A percentile compares a stretch with the other conserved stretches of the same genome.
Conservation (phyloP, 2,329 filamentous ascomycete species). For the Cladosporium sp. region DNA sequence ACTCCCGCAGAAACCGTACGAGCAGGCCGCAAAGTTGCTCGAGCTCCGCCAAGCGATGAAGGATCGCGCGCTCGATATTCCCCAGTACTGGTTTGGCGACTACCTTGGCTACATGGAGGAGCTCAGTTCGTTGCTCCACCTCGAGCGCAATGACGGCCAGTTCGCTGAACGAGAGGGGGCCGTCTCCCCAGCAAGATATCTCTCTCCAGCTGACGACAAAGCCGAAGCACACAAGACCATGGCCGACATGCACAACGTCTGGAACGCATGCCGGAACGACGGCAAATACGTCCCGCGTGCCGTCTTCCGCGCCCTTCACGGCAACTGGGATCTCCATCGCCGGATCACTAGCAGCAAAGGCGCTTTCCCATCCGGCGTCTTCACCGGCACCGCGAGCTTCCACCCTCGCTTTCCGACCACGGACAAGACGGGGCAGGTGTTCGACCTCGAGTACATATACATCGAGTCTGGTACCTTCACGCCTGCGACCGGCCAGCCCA, state of each 20-base stretch:
- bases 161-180: slow-evolving; percentile 45
- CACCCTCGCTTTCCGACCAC: slow-evolving; percentile 23
- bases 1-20: slow-evolving; percentile 14
- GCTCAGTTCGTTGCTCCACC: slow-evolving; percentile 53
- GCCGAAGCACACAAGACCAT: slow-evolving; percentile 41
- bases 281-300: slow-evolving; percentile 26
- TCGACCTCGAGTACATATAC: slow-evolving; percentile 30
- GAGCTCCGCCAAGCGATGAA: slow-evolving; percentile 42
- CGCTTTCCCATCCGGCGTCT: slow-evolving; percentile 22
- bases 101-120: slow-evolving; percentile 71
- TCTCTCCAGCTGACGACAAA: slow-evolving; percentile 25
- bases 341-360: slow-evolving; percentile 22
- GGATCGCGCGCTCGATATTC: slow-evolving; percentile 42
- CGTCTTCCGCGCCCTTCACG: slow-evolving; percentile 28
- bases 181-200: slow-evolving; percentile 32
- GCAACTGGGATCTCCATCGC: slow-evolving; percentile 25
- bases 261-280: slow-evolving; percentile 18
- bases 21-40: slow-evolving; percentile 43
- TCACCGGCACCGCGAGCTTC: slow-evolving; percentile 26
- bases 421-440: slow-evolving; percentile 16
- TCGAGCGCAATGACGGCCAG: slow-evolving; percentile 39
- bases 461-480: slow-evolving; percentile 24
- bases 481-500: slow-evolving; percentile 29
- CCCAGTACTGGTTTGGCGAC: slow-evolving; percentile 79
- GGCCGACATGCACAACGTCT: slow-evolving; percentile 37